Evolutionary conservation across 805 yeast genomes (phyloP).

Genomic region (Zygotorulaspora florentina): DNA sequence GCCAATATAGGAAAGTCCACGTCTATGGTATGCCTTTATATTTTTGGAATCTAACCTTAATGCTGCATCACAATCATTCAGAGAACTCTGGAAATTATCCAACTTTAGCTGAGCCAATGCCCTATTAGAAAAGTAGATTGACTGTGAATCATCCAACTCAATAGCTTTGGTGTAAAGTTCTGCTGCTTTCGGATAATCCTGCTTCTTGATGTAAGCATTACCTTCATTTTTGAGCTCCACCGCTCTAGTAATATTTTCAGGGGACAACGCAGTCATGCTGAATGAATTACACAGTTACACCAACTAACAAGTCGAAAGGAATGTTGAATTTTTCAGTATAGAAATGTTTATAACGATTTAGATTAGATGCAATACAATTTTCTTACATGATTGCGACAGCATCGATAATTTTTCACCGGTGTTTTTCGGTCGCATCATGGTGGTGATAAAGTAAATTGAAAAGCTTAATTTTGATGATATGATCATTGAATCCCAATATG

Average conservation of each 20-base stretch:
- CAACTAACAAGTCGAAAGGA: not conserved
- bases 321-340: not conserved
- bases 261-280: slow-evolving; percentile 19
- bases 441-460: too few species aligned
- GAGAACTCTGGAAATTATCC: slow-evolving; percentile 83
- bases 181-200: slow-evolving; percentile 62
- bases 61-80: slow-evolving; percentile 72
- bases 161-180: slow-evolving; percentile 72
- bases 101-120: slow-evolving; percentile 85
- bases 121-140: slow-evolving; percentile 73
- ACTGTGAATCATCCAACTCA: slow-evolving; percentile 51
- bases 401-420: not conserved
- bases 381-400: not conserved
- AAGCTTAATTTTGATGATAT: too few species aligned
- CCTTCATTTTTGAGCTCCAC: slow-evolving; percentile 62
- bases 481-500: too few species aligned
- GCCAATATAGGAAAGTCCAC: slow-evolving; percentile 79
- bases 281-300: too few species aligned
- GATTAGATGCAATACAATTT: too few species aligned
- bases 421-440: not conserved
- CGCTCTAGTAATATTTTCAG: slow-evolving; percentile 37
- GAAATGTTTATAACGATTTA: too few species aligned
- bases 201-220: slow-evolving; percentile 63
- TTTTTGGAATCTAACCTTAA: slow-evolving; percentile 62
- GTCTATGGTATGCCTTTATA: slow-evolving; percentile 78